Percentiles rank a stretch among this genome's conserved stretches.
These are phyloP conservation scores for Geotrichum macrosporum DNA, from an alignment of 1,139 yeast species.

Conservation along the genomic window DNA sequence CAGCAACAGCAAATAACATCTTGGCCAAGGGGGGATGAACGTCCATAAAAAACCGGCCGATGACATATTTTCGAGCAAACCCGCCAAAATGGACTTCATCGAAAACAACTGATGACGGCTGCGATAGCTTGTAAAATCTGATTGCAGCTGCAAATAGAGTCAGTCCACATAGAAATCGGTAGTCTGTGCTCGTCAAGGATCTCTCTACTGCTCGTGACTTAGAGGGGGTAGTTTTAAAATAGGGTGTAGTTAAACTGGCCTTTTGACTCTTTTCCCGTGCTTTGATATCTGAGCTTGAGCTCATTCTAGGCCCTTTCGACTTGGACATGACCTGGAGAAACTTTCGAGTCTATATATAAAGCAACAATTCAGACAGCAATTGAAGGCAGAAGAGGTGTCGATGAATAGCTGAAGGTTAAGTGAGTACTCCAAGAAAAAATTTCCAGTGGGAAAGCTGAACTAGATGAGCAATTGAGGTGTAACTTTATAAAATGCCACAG, in stretches of 20 bases:
- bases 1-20: constrained; percentile 82
- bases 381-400: too few species aligned
- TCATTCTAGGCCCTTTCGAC: neutral
- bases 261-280: neutral
- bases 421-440: too few species aligned
- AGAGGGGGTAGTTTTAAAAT: constrained; percentile 42
- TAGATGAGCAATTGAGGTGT: too few species aligned
- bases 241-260: neutral
- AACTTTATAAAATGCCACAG: too few species aligned
- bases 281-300: neutral
- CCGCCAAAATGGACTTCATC: constrained; percentile 79
- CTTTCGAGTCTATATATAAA: neutral
- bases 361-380: neutral
- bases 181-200: constrained; percentile 30
- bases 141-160: constrained; percentile 52
- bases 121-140: constrained; percentile 56
- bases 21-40: constrained; percentile 98
- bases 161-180: constrained; percentile 45
- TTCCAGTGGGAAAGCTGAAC: too few species aligned
- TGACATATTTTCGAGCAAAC: constrained; percentile 58
- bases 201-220: constrained; percentile 38
- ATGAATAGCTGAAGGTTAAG: too few species aligned
- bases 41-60: constrained; percentile 81
- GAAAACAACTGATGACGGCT: constrained; percentile 81
- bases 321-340: neutral